A percentile compares a stretch with the other conserved stretches of the same genome.
These are phyloP conservation scores for Mortierella sp. DNA, from an alignment of 371 early-diverging fungal genomes.

Conservation along the genomic window DNA sequence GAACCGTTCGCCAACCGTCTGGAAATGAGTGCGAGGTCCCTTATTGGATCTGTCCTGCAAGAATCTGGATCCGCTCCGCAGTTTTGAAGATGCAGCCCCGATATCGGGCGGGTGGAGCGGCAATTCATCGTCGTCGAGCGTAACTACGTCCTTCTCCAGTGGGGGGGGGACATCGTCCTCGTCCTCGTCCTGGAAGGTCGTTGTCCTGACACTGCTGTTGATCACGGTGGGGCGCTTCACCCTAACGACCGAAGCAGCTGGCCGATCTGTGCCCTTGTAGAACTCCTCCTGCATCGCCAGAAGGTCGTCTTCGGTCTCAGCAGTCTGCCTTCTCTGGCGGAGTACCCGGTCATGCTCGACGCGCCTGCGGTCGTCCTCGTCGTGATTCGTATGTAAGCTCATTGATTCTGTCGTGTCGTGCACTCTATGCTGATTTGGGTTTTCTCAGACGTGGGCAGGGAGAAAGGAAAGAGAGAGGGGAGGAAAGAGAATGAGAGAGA, in stretches of 20 bases:
- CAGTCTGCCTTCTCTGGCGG: conserved; percentile 24
- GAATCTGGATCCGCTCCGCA: conserved; percentile 33
- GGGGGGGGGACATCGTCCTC: conserved; percentile 51
- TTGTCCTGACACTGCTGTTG: conserved; percentile 11
- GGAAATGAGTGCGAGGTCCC: conserved; percentile 48
- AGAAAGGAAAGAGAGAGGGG: too few relatives aligned
- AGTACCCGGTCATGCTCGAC: conserved; percentile 32
- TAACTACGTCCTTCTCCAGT: conserved; percentile 46
- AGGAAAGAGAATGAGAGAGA: too few relatives aligned
- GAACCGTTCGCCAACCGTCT: conserved; percentile 32
- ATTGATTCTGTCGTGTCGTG: too few relatives aligned
- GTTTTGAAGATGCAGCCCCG: conserved; percentile 12
- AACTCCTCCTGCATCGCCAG: conserved; percentile 70
- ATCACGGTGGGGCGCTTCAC: conserved; percentile 38
- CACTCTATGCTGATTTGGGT: too few relatives aligned
- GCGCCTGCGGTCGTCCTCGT: conserved; percentile 18
- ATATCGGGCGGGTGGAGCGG: conserved; percentile 24
- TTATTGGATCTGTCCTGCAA: conserved; percentile 41
- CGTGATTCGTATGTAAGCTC: neutral
- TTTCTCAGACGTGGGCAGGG: too few relatives aligned
- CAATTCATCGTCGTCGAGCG: conserved; percentile 48
- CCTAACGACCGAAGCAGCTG: conserved; percentile 64
- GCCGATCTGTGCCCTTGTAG: conserved; percentile 53
- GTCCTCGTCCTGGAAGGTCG: conserved; percentile 40
- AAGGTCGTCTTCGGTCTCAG: conserved; percentile 68